Conservation (phyloP, 441 rosid species). For the Viola pubescens region DNA sequence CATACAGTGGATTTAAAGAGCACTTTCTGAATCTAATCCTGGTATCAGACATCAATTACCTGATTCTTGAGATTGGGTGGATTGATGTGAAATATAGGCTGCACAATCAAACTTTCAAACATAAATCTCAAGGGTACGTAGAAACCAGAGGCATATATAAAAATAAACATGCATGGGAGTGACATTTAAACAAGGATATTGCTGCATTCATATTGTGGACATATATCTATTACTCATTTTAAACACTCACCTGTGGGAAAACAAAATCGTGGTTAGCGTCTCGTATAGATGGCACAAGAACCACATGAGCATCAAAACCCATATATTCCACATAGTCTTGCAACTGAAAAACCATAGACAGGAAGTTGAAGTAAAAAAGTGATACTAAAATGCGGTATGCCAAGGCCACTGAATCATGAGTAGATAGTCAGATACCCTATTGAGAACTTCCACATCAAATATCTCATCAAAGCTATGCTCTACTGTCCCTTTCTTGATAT, state of each 20-base stretch:
- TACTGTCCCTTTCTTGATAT: constrained; percentile 56
- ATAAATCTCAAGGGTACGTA: neutral
- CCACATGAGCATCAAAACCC: constrained; percentile 58
- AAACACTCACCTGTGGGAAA: constrained; percentile 75
- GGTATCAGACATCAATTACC: constrained; percentile 32
- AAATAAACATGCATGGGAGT: too few species aligned
- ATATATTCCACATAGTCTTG: constrained; percentile 71
- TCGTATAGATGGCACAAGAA: constrained; percentile 75
- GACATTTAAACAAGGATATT: too few species aligned
- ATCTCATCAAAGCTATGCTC: constrained; percentile 57
- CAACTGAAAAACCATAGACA: constrained; percentile 45
- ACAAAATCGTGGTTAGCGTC: constrained; percentile 93
- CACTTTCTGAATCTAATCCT: neutral
- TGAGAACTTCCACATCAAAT: constrained; percentile 52
- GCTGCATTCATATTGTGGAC: neutral
- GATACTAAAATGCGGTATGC: neutral
- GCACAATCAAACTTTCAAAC: constrained; percentile 23
- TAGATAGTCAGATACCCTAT: constrained; percentile 38
- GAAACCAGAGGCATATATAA: too few species aligned
- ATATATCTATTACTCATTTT: neutral
- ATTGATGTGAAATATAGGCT: constrained; percentile 74
- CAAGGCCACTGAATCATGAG: neutral
- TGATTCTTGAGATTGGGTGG: constrained; percentile 43
- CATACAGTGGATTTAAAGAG: neutral
- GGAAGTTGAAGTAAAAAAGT: constrained; percentile 6